These are phyloP conservation scores for Beauveria brongniartii DNA, from an alignment of 2,329 filamentous ascomycete genomes.

Conservation along the genomic window DNA sequence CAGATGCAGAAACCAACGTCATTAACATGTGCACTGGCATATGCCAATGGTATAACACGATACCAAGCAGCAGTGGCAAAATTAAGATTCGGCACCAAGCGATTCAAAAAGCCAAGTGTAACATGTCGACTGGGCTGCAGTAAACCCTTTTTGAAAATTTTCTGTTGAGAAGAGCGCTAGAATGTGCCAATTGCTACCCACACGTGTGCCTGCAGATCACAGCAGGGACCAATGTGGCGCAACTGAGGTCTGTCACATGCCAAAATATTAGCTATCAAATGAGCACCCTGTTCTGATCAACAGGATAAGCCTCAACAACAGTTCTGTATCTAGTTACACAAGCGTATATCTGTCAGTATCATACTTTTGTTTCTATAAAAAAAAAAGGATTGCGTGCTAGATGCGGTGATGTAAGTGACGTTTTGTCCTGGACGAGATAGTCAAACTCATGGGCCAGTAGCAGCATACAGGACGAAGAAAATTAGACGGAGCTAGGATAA, in stretches of 20 bases:
- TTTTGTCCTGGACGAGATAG: too few species aligned
- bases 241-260: background rate
- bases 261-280: background rate
- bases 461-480: too few species aligned
- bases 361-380: background rate
- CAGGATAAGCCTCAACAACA: background rate
- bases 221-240: background rate
- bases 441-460: too few species aligned
- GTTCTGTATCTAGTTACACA: background rate
- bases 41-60: background rate
- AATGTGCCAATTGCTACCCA: background rate
- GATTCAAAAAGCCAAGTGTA: background rate
- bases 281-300: background rate
- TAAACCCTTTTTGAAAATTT: background rate
- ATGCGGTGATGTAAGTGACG: too few species aligned
- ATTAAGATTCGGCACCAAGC: background rate
- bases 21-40: background rate
- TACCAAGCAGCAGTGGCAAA: background rate
- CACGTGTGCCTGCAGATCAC: conserved; percentile 4
- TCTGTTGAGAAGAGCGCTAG: background rate
- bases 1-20: background rate
- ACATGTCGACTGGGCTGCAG: background rate
- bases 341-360: background rate
- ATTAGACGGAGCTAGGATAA: too few species aligned
- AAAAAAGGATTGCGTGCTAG: background rate